A percentile compares a stretch with the other conserved stretches of the same genome.
Conservation (phyloP, 805 yeast genomes). For the Wickerhamomyces queroliae region DNA sequence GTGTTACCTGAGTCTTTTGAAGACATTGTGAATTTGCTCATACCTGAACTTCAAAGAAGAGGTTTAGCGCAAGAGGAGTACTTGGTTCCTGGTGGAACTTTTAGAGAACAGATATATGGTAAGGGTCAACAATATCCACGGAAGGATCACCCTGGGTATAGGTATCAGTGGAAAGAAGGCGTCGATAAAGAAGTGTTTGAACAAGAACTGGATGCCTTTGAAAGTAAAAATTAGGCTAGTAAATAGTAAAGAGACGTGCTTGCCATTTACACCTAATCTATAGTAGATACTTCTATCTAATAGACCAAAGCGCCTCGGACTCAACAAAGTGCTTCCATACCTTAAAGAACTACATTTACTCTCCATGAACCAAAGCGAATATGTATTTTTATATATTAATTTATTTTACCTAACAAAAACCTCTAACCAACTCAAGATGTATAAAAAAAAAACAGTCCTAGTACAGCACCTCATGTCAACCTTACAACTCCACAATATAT, state of each 20-base stretch:
- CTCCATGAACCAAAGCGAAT: too few relatives aligned
- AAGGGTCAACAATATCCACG: slow-evolving; percentile 9
- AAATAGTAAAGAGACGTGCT: too few relatives aligned
- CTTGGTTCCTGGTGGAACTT: slow-evolving; percentile 24
- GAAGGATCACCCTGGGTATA: slow-evolving; percentile 15
- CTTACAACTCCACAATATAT: slow-evolving; percentile 28
- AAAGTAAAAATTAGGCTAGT: too few relatives aligned
- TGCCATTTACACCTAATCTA: too few relatives aligned
- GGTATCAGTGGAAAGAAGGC: slow-evolving; percentile 7
- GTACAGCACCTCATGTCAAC: too few relatives aligned
- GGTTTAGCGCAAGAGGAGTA: slow-evolving; percentile 32
- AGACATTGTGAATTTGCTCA: slow-evolving; percentile 28
- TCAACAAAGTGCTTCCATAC: too few relatives aligned
- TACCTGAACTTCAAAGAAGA: slow-evolving; percentile 29
- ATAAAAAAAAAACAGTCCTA: not conserved
- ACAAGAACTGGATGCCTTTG: too few relatives aligned
- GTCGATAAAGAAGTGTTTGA: slow-evolving; percentile 5
- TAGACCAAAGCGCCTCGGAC: too few relatives aligned
- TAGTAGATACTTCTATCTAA: too few relatives aligned
- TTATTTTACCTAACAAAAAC: too few relatives aligned
- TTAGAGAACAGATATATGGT: slow-evolving; percentile 29
- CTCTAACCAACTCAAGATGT: not conserved
- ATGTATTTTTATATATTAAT: too few relatives aligned
- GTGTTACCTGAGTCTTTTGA: slow-evolving; percentile 31
- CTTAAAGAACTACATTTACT: too few relatives aligned